Evolutionary conservation across 2,329 filamentous ascomycete species (phyloP).

Genomic region (Xylogone sp.): DNA sequence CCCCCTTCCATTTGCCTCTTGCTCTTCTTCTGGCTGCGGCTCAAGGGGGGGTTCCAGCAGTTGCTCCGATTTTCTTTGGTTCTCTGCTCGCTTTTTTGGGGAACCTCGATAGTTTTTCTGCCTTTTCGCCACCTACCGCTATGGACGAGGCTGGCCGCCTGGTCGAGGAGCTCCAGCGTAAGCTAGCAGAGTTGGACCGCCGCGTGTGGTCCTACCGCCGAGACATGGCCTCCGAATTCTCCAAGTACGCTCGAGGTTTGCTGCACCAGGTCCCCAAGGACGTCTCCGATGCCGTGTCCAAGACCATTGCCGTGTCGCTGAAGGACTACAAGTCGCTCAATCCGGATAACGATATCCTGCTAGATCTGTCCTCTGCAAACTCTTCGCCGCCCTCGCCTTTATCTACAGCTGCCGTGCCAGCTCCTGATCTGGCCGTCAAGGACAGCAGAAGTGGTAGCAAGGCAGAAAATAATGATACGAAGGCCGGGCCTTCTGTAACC

Average conservation of each 20-base stretch:
- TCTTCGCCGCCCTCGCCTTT: not conserved
- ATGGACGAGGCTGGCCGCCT: slow-evolving; percentile 49
- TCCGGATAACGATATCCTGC: slow-evolving; percentile 10
- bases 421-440: not conserved
- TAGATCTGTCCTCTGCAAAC: no score
- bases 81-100: no score
- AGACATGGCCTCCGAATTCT: slow-evolving; percentile 54
- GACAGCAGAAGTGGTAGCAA: not conserved
- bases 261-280: slow-evolving; percentile 43
- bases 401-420: not conserved
- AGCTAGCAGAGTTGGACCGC: slow-evolving; percentile 49
- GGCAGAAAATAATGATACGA: not conserved
- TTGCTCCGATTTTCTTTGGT: no score
- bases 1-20: no score
- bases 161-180: slow-evolving; percentile 22
- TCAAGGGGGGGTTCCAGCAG: no score
- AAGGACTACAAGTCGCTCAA: slow-evolving; percentile 21
- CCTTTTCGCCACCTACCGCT: slow-evolving; percentile 2
- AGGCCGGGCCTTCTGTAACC: not conserved
- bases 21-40: no score
- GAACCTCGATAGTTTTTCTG: not conserved
- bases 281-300: slow-evolving; percentile 44
- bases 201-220: slow-evolving; percentile 54
- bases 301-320: slow-evolving; percentile 30
- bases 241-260: slow-evolving; percentile 47